Evolutionary conservation across 495 filamentous ascomycete species (phyloP), one percentile per base, ranked within the genome.

Genomic region (Massariosphaeria phaeospora): DNA sequence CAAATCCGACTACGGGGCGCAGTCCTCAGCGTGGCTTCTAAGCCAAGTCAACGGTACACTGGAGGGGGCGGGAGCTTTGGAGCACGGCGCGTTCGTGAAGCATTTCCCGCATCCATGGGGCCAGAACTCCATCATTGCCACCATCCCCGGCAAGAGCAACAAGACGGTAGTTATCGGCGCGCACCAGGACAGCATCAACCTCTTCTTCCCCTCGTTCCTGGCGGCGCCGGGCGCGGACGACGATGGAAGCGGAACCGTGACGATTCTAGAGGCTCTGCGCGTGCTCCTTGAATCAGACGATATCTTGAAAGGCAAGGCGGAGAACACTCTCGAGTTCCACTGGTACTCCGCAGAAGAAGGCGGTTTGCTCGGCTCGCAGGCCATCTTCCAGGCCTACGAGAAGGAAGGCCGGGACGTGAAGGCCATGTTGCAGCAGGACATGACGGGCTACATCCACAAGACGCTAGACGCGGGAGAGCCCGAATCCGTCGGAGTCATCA

Each of bases 351-450:
- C 88, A 0, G 91, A 97, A 66, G 91, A 96, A 68, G 89, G 88
- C 15, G 91, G 91, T 27, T 74, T 97, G 55, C 78, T 96, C 7
- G 70, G 72, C 50, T 69, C 66, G 24, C 89, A 95, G 68, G 88
- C 86, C 27, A 84, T 99, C 68, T 97, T 95, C 71, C 75, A 79
- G 11, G 69, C 75, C n/a, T 99, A 99, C 66, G 86, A 88, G 69
- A 82, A 83, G 65, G 64, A 80, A 20, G 75, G 77, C 23, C 75
- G 84, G 17, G 83, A 95, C 57, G 77, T 99, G 66, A 93, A 91
- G 71, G 93, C 93, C 21, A 97, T 99, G 93, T 77, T 99, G 38
- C 94, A 99, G 75, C 93, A 99, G 69, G 93, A 99, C 68, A 99
- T 97, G 93, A 97, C 93, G 1, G 93, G 93, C 9, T 96, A 84